Conservation (phyloP, 805 yeast species). For the Saccharomycopsis sp. region DNA sequence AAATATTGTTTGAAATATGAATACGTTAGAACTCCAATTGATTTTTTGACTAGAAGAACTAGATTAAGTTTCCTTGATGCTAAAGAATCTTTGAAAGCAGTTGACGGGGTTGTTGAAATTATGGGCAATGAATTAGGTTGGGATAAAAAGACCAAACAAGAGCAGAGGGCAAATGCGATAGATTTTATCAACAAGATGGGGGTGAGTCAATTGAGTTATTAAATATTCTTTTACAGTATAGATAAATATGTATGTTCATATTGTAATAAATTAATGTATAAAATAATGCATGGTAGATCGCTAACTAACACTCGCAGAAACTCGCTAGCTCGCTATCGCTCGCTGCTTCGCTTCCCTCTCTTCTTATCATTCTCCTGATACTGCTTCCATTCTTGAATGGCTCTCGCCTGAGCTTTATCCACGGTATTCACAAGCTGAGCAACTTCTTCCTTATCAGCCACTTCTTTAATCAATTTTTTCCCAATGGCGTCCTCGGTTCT, state of each 20-base stretch:
- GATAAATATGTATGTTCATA: too few relatives aligned
- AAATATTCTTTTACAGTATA: neutral
- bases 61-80: constrained; percentile 90
- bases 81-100: constrained; percentile 69
- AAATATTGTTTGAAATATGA: constrained; percentile 75
- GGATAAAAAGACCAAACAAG: constrained; percentile 51
- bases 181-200: constrained; percentile 63
- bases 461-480: constrained; percentile 80
- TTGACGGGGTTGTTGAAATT: constrained; percentile 78
- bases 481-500: constrained; percentile 82
- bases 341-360: neutral
- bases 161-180: constrained; percentile 45
- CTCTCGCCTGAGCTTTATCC: constrained; percentile 86
- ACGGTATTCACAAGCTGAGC: constrained; percentile 77
- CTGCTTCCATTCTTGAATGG: constrained; percentile 41
- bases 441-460: constrained; percentile 70
- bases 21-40: constrained; percentile 81
- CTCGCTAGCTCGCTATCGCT: neutral
- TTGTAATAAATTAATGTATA: too few relatives aligned
- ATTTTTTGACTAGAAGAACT: constrained; percentile 87
- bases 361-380: constrained; percentile 25
- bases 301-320: neutral
- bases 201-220: constrained; percentile 14
- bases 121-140: constrained; percentile 78
- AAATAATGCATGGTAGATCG: neutral